Percentiles rank a stretch among this genome's conserved stretches.
Conservation (phyloP, 2,329 filamentous ascomycete genomes). For the Neopestalotiopsis sp. region DNA sequence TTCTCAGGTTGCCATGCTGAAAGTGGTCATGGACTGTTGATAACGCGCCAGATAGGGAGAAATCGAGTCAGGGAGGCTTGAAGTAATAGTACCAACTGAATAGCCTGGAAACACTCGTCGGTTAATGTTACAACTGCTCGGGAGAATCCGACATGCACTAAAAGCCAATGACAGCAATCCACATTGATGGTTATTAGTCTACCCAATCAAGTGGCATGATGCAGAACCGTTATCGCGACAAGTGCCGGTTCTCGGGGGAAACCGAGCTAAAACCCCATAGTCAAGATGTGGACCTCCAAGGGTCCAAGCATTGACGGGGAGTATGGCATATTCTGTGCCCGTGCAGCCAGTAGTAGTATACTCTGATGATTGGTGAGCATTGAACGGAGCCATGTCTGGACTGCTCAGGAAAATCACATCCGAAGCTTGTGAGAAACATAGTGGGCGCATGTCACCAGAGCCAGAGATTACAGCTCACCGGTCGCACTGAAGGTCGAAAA, state of each 20-base stretch:
- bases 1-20: too few species aligned
- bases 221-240: neutral
- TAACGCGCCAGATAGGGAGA: neutral
- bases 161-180: neutral
- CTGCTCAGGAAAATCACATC: too few species aligned
- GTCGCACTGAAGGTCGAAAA: too few species aligned
- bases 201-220: neutral
- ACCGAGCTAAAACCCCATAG: neutral
- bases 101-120: neutral
- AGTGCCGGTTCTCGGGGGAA: constrained; percentile 5
- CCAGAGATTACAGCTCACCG: too few species aligned
- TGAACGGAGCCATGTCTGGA: too few species aligned
- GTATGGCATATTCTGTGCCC: neutral
- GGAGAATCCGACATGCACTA: neutral
- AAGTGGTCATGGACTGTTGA: neutral
- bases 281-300: too few species aligned
- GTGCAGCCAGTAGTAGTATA: too few species aligned
- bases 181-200: neutral
- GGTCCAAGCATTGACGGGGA: neutral
- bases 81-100: neutral
- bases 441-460: too few species aligned
- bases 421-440: too few species aligned
- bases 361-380: too few species aligned
- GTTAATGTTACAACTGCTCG: neutral
- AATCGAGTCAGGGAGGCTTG: neutral